phyloP scores from a whole-genome alignment of 2,329 filamentous ascomycete species.

The Alternaria solani region DNA sequence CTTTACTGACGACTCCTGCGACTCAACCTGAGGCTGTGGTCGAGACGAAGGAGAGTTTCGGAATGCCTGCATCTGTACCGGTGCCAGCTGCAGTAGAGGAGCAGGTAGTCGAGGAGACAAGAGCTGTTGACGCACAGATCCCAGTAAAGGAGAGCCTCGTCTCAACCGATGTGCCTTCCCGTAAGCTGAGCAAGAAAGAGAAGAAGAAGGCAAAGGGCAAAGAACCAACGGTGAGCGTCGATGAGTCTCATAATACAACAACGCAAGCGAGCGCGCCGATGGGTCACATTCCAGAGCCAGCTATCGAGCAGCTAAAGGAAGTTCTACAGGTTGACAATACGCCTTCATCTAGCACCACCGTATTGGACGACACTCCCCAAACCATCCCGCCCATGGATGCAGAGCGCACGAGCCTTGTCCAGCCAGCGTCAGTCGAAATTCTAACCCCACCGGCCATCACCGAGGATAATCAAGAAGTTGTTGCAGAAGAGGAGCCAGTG shows the following conservation, averaged over 20 bases:
- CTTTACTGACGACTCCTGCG: conserved; percentile 36
- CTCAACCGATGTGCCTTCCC: conserved; percentile 12
- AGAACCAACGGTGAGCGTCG: conserved; percentile 6
- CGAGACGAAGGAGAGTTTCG: conserved; percentile 31
- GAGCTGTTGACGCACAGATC: conserved; percentile 12
- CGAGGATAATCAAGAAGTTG: neutral
- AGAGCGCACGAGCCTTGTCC: neutral
- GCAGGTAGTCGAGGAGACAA: conserved; percentile 24
- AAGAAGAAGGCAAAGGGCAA: conserved; percentile 23
- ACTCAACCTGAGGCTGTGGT: conserved; percentile 27
- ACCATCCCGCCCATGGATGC: neutral
- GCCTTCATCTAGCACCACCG: neutral
- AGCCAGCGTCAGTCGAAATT: neutral
- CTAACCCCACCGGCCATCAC: neutral
- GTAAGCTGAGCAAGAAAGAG: conserved; percentile 36
- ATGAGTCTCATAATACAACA: conserved; percentile 17
- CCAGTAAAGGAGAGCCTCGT: conserved; percentile 7
- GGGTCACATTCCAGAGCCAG: neutral
- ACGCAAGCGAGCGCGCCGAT: neutral
- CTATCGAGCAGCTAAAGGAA: conserved; percentile 2
- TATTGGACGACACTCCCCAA: neutral
- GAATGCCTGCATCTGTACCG: conserved; percentile 8
- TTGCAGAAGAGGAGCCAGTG: conserved; percentile 17
- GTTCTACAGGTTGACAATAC: neutral
- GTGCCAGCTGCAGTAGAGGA: neutral